A percentile compares a stretch with the other conserved stretches of the same genome.
These are phyloP conservation scores for Candida montana DNA, from an alignment of 805 yeast species.

Conservation along the genomic window DNA sequence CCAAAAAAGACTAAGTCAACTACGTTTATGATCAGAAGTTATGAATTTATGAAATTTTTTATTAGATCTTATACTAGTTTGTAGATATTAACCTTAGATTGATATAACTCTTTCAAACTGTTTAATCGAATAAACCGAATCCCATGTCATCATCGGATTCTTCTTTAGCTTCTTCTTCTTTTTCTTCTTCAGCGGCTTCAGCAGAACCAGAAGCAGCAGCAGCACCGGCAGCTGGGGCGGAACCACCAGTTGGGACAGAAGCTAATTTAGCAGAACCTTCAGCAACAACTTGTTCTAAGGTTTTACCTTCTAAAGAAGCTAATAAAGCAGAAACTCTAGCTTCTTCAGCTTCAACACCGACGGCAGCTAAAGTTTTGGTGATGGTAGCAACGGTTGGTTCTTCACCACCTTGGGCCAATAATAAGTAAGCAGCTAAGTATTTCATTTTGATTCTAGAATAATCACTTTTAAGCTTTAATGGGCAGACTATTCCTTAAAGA, in stretches of 20 bases:
- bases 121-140: slow-evolving; percentile 68
- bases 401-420: slow-evolving; percentile 81
- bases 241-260: slow-evolving; percentile 78
- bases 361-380: slow-evolving; percentile 64
- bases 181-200: slow-evolving; percentile 41
- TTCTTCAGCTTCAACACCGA: slow-evolving; percentile 77
- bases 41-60: slow-evolving; percentile 5
- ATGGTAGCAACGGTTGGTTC: slow-evolving; percentile 77
- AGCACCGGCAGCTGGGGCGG: slow-evolving; percentile 58
- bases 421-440: slow-evolving; percentile 91
- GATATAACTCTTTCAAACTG: slow-evolving; percentile 3
- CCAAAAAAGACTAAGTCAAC: background rate
- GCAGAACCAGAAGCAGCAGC: slow-evolving; percentile 52
- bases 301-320: slow-evolving; percentile 74
- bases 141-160: slow-evolving; percentile 68
- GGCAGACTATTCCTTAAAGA: slow-evolving; percentile 76
- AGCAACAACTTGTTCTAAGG: slow-evolving; percentile 64
- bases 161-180: slow-evolving; percentile 43
- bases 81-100: background rate
- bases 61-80: background rate
- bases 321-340: slow-evolving; percentile 67
- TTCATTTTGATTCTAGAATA: slow-evolving; percentile 60
- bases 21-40: too few species aligned
- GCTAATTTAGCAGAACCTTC: slow-evolving; percentile 79
- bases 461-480: slow-evolving; percentile 65